Evolutionary conservation across 2,329 filamentous ascomycete species (phyloP), one percentile per base, ranked within the genome.

Genomic region (Amesomyces nigricolor): DNA sequence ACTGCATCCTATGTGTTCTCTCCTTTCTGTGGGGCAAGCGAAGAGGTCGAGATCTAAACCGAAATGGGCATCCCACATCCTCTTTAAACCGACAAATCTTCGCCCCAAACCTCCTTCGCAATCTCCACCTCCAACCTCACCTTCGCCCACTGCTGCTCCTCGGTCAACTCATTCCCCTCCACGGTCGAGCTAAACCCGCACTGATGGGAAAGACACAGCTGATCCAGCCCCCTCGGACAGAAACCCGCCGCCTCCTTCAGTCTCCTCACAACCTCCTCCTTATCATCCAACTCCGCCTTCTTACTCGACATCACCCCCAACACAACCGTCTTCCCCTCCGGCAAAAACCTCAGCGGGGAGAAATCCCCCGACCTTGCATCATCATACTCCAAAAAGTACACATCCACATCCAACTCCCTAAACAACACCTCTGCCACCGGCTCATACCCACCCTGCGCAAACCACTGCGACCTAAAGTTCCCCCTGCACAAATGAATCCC

Each of bases 361-460:
- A 82, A 82, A 65, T 80, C 79, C 13, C 79, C 79, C 0, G 73
- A 76, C 2, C 79, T 72, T 32, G 77, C 78, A 58, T 81, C 78
- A 64, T 82, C 79, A 65, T 79, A 82, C 67, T 82, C 79, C 62
- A 82, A 74, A 69, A 81, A 82, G 68, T 81, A 82, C 13, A 76
- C 78, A 61, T 82, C 78, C 51, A 81, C 78, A 62, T 80, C 73
- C 47, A 81, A 72, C 54, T 79, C 75, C 63, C 75, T 76, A 72
- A 81, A 81, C 13, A 81, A 70, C n/a, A 78, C 75, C 66, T 80
- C 77, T 37, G 78, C 76, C 3, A 81, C 78, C 47, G 78, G 78
- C 68, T 81, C 79, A 69, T 82, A 82, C 38, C 78, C 78, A 46
- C 79, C 79, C 51, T 77, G 74, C 3, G 79, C 78, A 62, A 82